Base-by-base conservation (phyloP, 2,329 filamentous ascomycete species). In the Epichloe festucae region DNA sequence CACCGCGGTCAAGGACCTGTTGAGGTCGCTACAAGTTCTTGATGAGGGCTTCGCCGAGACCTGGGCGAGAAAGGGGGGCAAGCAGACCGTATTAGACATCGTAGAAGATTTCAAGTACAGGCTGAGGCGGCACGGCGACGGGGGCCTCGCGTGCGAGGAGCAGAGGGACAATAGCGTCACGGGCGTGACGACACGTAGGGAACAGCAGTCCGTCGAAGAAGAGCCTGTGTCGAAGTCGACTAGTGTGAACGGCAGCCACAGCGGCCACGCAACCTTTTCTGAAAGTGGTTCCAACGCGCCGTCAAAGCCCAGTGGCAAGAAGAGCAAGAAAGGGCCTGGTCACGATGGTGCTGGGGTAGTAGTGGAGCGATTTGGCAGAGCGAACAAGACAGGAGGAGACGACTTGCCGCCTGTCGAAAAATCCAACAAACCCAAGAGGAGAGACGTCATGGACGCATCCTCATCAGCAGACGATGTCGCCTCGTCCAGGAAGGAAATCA, bases 21-120 rank as follows among this genome's bases (percentile, higher is more conserved):
- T 48, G 15, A 43, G 23, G 31, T 17, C 53, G 4, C 14, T 54
- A 14, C 53, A 52, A 19, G 35, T 43, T 8, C 38, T 54, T n/a
- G 53, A 54, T 23, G 41, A 48, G 44, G 36, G 35, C 10, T 52
- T 54, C 15, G 50, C 43, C 27, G 39, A 50, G 19, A 35, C 34
- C 15, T 48, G 42, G 53, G 12, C 42, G 12, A 35, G 19, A 2
- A 52, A 38, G 34, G 19, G 27, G n/a, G 39, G 43, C 7, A 51
- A 23, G 15, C 27, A 23, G 8, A n/a, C 47, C 6, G 42, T 54
- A 34, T 19, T 54, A 11, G 53, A 50, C 12, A 50, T 54, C n/a
- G 53, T 54, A 4, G 53, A 54, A 21, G 53, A 54, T 15, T 54
- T 54, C 35, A 54, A 50, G 15, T 36, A 45, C 35, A 52, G 17